Percentiles rank a stretch among this genome's conserved stretches.
phyloP scores from a whole-genome alignment of 345 rosid species.

The Eucalyptus pauciflora region DNA sequence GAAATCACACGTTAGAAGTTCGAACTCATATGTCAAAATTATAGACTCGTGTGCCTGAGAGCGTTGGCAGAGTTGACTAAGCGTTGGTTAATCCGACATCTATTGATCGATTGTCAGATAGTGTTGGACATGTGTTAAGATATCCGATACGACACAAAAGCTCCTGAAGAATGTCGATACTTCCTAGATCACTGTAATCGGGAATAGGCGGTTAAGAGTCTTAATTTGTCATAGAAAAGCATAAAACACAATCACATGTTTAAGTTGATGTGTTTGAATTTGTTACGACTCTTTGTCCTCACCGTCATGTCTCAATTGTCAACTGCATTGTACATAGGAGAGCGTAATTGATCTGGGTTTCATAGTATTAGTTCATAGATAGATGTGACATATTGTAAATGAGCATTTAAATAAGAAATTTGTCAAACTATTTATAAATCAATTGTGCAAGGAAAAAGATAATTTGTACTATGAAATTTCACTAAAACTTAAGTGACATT shows the following conservation, averaged over 20 bases:
- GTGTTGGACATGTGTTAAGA: too few relatives aligned
- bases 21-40: fast-evolving
- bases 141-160: fast-evolving
- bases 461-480: not conserved
- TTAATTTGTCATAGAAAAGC: not conserved
- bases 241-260: not conserved
- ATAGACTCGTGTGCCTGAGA: too few relatives aligned
- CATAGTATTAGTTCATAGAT: not conserved
- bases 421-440: not conserved
- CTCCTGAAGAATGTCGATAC: fast-evolving
- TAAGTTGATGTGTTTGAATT: not conserved
- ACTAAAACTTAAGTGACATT: not conserved
- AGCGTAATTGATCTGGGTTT: not conserved
- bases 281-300: not conserved
- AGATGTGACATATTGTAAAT: not conserved
- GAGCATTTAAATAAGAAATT: not conserved
- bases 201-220: not conserved
- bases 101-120: fast-evolving
- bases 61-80: fast-evolving
- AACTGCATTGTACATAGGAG: not conserved
- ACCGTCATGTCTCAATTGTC: not conserved
- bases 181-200: not conserved
- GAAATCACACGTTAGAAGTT: too few relatives aligned
- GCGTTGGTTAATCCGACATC: fast-evolving
- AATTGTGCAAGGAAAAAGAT: not conserved